Base-by-base conservation (phyloP, 192 early-diverging fungal genomes). In the Coemansia sp. region DNA sequence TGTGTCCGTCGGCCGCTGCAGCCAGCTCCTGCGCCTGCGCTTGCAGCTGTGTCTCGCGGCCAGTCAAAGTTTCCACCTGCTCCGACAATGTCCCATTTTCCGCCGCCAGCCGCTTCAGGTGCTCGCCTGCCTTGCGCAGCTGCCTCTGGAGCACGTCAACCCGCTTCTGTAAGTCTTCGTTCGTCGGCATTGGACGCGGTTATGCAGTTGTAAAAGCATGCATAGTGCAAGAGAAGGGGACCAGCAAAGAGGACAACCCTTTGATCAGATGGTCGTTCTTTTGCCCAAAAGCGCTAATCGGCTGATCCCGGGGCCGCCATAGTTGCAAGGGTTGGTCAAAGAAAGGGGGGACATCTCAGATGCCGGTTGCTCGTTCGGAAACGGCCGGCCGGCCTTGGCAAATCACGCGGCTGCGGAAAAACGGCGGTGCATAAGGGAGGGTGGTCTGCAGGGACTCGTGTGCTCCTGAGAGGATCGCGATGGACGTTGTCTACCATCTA, bases 51-150 rank as follows among this genome's bases (percentile, higher is more conserved):
- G 45, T 21, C 18, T 67, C 55, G 36, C 56, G 51, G 10, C 37
- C 55, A n/a, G 48, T 53, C 20, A 77, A 47, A 35, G 31, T 51
- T 7, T 79, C 78, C 6, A 74, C 52, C 36, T 77, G 60, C 30
- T 64, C 56, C 6, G 52, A 51, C 1, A 77, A 54, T 4, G 58
- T 38, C 19, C 69, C 76, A 36, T 82, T 82, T 38, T 82, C 82
- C 21, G 79, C 49, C 0, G 67, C 60, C 7, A 84, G 44, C 13
- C 65, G 54, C 40, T 72, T 67, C 28, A 77, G 41, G 40, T 77
- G 69, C 33, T 67, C 75, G 37, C 64, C 61, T 2, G 75, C 75
- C 38, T 68, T 77, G 50, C 64, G 63, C 27, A 77, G 57, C 47
- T 77, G 75, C 19, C 51, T 51, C 37, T 73, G 68, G 0, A 77